These are phyloP conservation scores for Fusarium sp. DNA, from an alignment of 2,329 filamentous ascomycete genomes.

Conservation along the genomic window DNA sequence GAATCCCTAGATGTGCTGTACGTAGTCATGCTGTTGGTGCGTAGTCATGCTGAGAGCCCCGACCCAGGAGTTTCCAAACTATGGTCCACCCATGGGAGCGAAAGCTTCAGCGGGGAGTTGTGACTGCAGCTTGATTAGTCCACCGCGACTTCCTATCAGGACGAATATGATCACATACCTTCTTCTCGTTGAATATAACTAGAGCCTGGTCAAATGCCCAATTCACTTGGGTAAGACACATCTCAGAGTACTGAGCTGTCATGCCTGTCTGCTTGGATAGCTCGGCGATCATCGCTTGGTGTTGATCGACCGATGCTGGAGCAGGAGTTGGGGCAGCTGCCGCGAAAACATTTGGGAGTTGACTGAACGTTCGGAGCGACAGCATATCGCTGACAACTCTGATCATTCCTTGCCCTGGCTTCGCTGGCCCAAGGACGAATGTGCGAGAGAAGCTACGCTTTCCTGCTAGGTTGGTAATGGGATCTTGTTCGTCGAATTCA, in stretches of 20 bases:
- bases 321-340: conserved; percentile 45
- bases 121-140: conserved; percentile 51
- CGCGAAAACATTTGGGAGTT: conserved; percentile 61
- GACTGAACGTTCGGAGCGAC: conserved; percentile 74
- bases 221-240: conserved; percentile 82
- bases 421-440: conserved; percentile 82
- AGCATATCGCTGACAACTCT: conserved; percentile 86
- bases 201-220: conserved; percentile 86
- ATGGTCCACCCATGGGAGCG: conserved; percentile 32
- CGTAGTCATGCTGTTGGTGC: conserved; percentile 1
- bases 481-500: conserved; percentile 82
- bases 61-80: conserved; percentile 21
- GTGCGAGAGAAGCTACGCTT: conserved; percentile 86
- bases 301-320: conserved; percentile 56
- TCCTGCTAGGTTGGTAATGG: conserved; percentile 66
- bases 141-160: neutral
- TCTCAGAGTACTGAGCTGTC: conserved; percentile 80
- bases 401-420: conserved; percentile 72
- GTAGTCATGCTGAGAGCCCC: conserved; percentile 1
- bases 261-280: conserved; percentile 84
- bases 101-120: conserved; percentile 66
- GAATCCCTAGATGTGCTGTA: conserved; percentile 12
- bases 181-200: conserved; percentile 79
- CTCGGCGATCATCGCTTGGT: conserved; percentile 79
- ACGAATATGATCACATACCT: conserved; percentile 62